Evolutionary conservation across 106 monocot genomes (phyloP).

Genomic region (Dendrobium catenatum): DNA sequence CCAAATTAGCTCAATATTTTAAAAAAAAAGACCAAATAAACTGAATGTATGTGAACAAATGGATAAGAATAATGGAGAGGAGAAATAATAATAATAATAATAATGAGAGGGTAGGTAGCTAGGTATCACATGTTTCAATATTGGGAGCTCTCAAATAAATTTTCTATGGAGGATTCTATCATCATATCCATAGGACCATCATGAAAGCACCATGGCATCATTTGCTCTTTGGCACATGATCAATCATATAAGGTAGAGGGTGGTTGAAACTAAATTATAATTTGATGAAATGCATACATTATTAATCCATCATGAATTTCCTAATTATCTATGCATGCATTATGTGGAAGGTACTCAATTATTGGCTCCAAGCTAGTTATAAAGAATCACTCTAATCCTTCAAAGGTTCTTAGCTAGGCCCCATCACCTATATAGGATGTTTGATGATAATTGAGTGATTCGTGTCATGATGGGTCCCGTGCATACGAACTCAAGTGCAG

Average conservation of each 20-base stretch:
- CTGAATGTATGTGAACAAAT: neutral
- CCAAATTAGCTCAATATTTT: neutral
- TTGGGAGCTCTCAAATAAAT: neutral
- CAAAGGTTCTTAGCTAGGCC: neutral
- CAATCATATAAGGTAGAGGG: slow-evolving; percentile 4
- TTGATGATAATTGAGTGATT: neutral
- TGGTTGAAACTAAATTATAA: neutral
- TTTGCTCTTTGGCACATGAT: neutral
- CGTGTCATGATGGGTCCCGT: neutral
- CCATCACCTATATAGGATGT: neutral
- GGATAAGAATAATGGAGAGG: neutral
- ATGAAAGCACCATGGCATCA: neutral
- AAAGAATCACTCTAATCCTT: neutral
- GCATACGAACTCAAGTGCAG: neutral
- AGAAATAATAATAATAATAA: neutral
- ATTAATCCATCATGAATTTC: neutral
- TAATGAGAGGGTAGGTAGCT: neutral
- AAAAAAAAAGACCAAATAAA: neutral
- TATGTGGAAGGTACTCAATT: neutral
- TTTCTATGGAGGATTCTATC: neutral
- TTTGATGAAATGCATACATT: neutral
- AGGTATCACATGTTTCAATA: neutral
- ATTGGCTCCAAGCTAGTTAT: neutral
- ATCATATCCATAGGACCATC: neutral
- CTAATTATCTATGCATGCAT: neutral